Base-by-base conservation (phyloP, 306 rosid genomes). In the Cotoneaster glaucophyllus region DNA sequence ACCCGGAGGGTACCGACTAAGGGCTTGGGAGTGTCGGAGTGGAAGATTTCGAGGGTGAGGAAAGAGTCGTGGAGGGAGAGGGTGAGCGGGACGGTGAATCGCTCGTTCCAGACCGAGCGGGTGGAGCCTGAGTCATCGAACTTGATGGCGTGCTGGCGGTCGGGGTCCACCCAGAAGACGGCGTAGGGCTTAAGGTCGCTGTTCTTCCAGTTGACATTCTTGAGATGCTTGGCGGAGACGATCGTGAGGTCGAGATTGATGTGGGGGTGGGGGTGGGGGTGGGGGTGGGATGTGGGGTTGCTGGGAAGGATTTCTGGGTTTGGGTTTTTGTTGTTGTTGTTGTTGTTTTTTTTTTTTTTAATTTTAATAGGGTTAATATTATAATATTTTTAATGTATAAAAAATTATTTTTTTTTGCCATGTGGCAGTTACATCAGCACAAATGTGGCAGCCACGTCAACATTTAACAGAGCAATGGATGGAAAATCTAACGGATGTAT, bases 121-220 rank as follows among this genome's bases (percentile, higher is more conserved):
- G 90, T 90, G 5, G 83, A 82, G 9, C 98, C 96, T n/a, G 93
- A 83, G 50, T 93, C 98, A 77, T 93, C 98, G 34, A 96, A 87
- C 80, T 90, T 90, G 37, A 94, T 90, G 75, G 96, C 98, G 17
- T 90, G 92, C 0, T 96, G 93, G 21, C 93, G 90, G 41, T 93
- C 88, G 0, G 94, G 90, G 70, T 93, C 94, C 31, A 90, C 79
- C 94, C 96, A 93, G 83, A 93, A 93, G 58, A 90, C 90, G 24
- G 93, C 98, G 78, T 93, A 93, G 68, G 98, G 88, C 41, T 88
- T 87, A 81, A 93, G 98, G 67, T 85, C 82, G 65, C 94, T 93
- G 85, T 72, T 90, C 54, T 87, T 87, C 98, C 98, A 93, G 85
- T 93, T 93, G 29, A 93, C 93, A 87, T 93, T 93, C 81, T 93